Conservation (phyloP, 2,329 filamentous ascomycete genomes). For the Peltaster fructicola region DNA sequence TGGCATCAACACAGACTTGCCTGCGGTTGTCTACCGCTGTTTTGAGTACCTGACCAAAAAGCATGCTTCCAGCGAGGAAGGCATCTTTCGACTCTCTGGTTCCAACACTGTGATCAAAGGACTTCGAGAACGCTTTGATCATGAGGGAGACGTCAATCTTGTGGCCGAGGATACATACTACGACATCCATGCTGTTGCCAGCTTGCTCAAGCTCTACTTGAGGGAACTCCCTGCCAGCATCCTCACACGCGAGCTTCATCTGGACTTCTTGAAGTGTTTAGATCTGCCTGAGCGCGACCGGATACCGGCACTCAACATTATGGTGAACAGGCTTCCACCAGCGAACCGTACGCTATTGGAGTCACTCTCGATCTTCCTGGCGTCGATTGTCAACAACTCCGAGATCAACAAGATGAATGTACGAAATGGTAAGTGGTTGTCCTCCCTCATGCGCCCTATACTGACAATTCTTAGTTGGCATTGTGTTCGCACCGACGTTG, state of each 20-base stretch:
- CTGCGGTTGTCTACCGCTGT: constrained; percentile 86
- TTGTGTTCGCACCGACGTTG: constrained; percentile 91
- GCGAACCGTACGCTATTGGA: constrained; percentile 68
- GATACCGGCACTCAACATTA: constrained; percentile 53
- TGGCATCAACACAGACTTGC: constrained; percentile 58
- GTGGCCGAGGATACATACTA: constrained; percentile 65
- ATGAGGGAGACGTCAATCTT: constrained; percentile 77
- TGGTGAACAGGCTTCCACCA: constrained; percentile 63
- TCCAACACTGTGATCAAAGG: constrained; percentile 88
- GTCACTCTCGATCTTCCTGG: constrained; percentile 73
- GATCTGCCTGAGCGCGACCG: constrained; percentile 68
- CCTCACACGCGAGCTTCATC: constrained; percentile 72
- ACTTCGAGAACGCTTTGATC: constrained; percentile 83
- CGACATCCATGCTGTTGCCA: constrained; percentile 91
- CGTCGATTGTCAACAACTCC: constrained; percentile 80
- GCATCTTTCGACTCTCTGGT: constrained; percentile 92
- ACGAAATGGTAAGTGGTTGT: constrained; percentile 44
- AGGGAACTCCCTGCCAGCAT: constrained; percentile 84
- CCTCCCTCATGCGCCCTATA: background rate
- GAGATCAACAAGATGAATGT: constrained; percentile 96
- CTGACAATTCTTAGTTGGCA: constrained; percentile 45
- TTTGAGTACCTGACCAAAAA: constrained; percentile 81
- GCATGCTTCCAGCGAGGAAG: constrained; percentile 70
- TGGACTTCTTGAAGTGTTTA: constrained; percentile 56
- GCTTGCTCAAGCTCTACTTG: constrained; percentile 81